Evolutionary conservation across 2,329 filamentous ascomycete species (phyloP).

Genomic region (Teratosphaeria pseudoeucalypti): DNA sequence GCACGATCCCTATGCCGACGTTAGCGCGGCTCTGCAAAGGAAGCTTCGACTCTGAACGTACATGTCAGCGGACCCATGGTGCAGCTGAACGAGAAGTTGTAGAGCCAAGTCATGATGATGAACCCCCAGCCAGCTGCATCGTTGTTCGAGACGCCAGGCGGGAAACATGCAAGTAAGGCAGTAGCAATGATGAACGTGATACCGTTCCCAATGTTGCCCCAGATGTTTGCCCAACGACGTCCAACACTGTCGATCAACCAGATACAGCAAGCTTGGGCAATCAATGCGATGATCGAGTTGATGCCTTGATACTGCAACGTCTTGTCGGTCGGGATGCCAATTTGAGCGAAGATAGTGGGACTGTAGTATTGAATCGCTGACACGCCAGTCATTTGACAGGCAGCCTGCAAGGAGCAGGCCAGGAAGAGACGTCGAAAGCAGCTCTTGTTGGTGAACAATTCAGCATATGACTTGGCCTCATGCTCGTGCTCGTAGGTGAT

Average conservation of each 20-base stretch:
- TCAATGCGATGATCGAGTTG: constrained; percentile 57
- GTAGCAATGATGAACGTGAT: constrained; percentile 62
- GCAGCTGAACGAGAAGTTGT: constrained; percentile 66
- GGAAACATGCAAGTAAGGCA: constrained; percentile 48
- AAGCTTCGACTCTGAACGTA: constrained; percentile 13
- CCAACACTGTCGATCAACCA: constrained; percentile 59
- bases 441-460: constrained; percentile 56
- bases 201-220: constrained; percentile 61
- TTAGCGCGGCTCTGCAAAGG: not conserved
- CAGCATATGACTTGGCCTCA: constrained; percentile 58
- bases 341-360: constrained; percentile 5
- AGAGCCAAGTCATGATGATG: constrained; percentile 67
- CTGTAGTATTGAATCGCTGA: constrained; percentile 65
- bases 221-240: constrained; percentile 61
- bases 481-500: constrained; percentile 57
- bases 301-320: constrained; percentile 59
- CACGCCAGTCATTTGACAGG: constrained; percentile 67
- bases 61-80: constrained; percentile 58
- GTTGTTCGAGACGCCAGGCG: constrained; percentile 43
- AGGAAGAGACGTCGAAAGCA: constrained; percentile 64
- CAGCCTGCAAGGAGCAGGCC: constrained; percentile 58
- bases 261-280: constrained; percentile 60
- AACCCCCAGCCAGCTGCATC: constrained; percentile 58
- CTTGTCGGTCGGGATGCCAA: constrained; percentile 2
- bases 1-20: constrained; percentile 24